phyloP scores from a whole-genome alignment of 2,329 filamentous ascomycete genomes.

The Stemphylium vesicarium region DNA sequence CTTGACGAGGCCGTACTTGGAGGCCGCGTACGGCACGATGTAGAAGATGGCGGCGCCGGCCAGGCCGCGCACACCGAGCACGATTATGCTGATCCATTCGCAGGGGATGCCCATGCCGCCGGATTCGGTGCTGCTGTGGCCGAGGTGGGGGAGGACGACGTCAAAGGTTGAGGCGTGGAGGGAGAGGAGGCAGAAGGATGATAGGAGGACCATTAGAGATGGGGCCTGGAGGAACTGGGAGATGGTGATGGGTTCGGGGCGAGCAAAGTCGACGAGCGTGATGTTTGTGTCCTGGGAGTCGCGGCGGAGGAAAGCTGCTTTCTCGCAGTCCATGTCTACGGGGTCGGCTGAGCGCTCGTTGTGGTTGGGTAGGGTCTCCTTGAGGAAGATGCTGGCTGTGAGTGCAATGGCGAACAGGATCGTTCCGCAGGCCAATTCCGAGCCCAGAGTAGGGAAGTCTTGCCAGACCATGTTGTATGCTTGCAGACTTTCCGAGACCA shows the following conservation, averaged over 20 bases:
- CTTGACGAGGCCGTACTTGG: constrained; percentile 50
- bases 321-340: constrained; percentile 52
- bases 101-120: constrained; percentile 57
- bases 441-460: constrained; percentile 52
- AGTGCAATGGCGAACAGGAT: constrained; percentile 52
- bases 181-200: constrained; percentile 61
- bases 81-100: constrained; percentile 51
- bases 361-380: constrained; percentile 48
- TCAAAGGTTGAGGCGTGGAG: constrained; percentile 63
- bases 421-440: constrained; percentile 53
- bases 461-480: constrained; percentile 52
- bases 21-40: constrained; percentile 46
- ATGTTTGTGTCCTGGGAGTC: constrained; percentile 46
- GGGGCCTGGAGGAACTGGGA: constrained; percentile 55
- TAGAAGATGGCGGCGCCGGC: constrained; percentile 50
- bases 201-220: constrained; percentile 54
- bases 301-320: constrained; percentile 54
- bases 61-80: constrained; percentile 51
- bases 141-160: constrained; percentile 55
- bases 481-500: constrained; percentile 52
- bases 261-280: constrained; percentile 44
- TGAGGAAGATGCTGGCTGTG: constrained; percentile 49
- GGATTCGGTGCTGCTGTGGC: constrained; percentile 53
- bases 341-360: constrained; percentile 23
- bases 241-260: constrained; percentile 52